Conservation (phyloP, 495 filamentous ascomycete genomes). For the Aspergillus conjunctus region DNA sequence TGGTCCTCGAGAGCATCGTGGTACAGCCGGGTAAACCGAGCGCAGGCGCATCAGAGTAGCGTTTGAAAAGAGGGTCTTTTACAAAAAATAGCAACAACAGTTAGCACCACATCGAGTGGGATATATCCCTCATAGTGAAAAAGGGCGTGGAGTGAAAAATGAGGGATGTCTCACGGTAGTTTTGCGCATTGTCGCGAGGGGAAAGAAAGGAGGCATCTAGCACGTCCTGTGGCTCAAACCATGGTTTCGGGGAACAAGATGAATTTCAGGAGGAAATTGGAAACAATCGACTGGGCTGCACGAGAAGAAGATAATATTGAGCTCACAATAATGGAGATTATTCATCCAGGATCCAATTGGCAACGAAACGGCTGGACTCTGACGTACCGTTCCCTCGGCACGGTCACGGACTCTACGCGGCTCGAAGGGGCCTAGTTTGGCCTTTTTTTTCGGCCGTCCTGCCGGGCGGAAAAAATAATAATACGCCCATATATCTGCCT, state of each 20-base stretch:
- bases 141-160: neutral
- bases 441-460: too few relatives aligned
- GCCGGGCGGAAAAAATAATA: neutral
- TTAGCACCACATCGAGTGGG: constrained; percentile 22
- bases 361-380: constrained; percentile 16
- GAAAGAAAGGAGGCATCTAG: constrained; percentile 33
- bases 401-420: constrained; percentile 16
- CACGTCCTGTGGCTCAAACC: constrained; percentile 25
- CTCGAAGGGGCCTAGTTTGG: constrained; percentile 1
- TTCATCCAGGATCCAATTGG: constrained; percentile 14
- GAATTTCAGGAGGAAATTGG: constrained; percentile 16
- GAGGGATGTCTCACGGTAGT: constrained; percentile 35
- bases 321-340: constrained; percentile 11
- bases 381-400: constrained; percentile 28
- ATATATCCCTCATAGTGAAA: constrained; percentile 1
- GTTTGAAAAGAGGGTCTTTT: constrained; percentile 29
- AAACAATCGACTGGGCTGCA: constrained; percentile 5
- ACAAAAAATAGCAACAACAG: constrained; percentile 13
- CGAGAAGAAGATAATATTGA: constrained; percentile 4
- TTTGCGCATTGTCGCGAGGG: constrained; percentile 36
- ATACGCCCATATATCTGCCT: neutral
- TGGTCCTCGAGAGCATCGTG: constrained; percentile 23
- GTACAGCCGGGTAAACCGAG: constrained; percentile 21
- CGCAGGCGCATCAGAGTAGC: constrained; percentile 30
- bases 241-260: constrained; percentile 23